Evolutionary conservation across 2,329 filamentous ascomycete genomes (phyloP).

Genomic region (Talaromyces sp.): DNA sequence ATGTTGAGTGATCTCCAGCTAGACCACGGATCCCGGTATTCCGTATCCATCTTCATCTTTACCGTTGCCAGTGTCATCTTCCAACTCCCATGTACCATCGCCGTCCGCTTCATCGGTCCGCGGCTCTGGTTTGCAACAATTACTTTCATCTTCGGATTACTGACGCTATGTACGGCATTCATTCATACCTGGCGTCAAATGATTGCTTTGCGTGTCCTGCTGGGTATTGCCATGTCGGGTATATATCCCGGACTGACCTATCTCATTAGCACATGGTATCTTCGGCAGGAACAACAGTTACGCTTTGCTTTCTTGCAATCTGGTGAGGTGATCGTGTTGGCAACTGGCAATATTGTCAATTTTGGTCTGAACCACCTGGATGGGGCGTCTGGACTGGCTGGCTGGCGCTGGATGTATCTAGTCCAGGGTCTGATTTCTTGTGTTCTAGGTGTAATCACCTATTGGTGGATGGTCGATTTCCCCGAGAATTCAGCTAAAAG

Average conservation of each 20-base stretch:
- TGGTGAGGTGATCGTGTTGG: constrained; percentile 66
- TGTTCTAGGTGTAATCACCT: constrained; percentile 62
- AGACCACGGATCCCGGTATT: constrained; percentile 64
- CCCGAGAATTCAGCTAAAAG: constrained; percentile 62
- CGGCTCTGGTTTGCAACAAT: constrained; percentile 63
- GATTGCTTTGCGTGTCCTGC: constrained; percentile 66
- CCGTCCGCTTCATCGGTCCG: constrained; percentile 66
- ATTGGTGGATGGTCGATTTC: constrained; percentile 73
- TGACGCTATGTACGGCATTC: constrained; percentile 70
- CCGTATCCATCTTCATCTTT: constrained; percentile 73
- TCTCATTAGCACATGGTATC: constrained; percentile 61
- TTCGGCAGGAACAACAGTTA: constrained; percentile 65
- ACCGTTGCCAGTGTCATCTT: constrained; percentile 69
- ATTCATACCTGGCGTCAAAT: constrained; percentile 69
- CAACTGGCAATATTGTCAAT: constrained; percentile 68
- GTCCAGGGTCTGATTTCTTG: constrained; percentile 66
- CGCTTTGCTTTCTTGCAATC: constrained; percentile 67
- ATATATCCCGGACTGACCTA: constrained; percentile 51
- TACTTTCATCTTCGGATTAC: constrained; percentile 63
- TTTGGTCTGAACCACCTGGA: constrained; percentile 68
- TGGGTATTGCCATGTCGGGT: constrained; percentile 64
- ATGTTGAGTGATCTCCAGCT: constrained; percentile 67
- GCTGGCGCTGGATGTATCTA: constrained; percentile 72
- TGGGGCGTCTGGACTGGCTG: constrained; percentile 58
- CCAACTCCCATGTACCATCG: constrained; percentile 69